A percentile compares a stretch with the other conserved stretches of the same genome.
Conservation (phyloP, 225 moss, liverwort and hornwort genomes). For the Physcomitrellopsis africana region DNA sequence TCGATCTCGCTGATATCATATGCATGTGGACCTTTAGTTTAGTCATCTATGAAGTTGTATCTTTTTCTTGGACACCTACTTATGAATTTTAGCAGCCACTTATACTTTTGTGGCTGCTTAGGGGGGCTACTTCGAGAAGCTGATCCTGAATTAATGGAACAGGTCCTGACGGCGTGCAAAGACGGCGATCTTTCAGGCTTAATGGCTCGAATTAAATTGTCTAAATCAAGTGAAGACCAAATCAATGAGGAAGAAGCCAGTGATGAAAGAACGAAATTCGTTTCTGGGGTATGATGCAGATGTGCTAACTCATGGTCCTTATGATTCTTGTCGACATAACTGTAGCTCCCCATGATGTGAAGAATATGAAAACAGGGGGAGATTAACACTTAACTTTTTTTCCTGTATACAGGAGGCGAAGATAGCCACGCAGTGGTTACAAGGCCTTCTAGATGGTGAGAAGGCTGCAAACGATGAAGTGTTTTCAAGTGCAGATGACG, state of each 20-base stretch:
- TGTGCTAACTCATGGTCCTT: too few species aligned
- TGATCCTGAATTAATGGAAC: conserved; percentile 28
- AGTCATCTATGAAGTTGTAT: background rate
- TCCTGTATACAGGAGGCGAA: conserved; percentile 36
- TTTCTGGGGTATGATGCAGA: background rate
- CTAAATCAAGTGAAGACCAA: too few species aligned
- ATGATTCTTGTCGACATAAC: background rate
- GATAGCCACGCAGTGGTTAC: conserved; percentile 42
- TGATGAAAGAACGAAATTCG: background rate
- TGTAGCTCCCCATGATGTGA: background rate
- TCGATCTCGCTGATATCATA: background rate
- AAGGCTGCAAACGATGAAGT: conserved; percentile 47
- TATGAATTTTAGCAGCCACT: background rate
- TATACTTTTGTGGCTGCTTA: background rate
- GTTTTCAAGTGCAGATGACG: conserved; percentile 52
- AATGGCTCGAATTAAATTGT: background rate
- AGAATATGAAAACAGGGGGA: background rate
- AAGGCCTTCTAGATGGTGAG: conserved; percentile 51
- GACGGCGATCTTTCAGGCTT: conserved; percentile 25
- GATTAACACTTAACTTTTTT: background rate
- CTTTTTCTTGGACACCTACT: background rate
- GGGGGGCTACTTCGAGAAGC: conserved; percentile 34
- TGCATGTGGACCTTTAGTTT: background rate
- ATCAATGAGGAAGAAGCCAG: background rate
- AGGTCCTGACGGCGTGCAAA: conserved; percentile 25